Base-by-base conservation (phyloP, 179 eudicot genomes). In the Spergularia azorica region DNA sequence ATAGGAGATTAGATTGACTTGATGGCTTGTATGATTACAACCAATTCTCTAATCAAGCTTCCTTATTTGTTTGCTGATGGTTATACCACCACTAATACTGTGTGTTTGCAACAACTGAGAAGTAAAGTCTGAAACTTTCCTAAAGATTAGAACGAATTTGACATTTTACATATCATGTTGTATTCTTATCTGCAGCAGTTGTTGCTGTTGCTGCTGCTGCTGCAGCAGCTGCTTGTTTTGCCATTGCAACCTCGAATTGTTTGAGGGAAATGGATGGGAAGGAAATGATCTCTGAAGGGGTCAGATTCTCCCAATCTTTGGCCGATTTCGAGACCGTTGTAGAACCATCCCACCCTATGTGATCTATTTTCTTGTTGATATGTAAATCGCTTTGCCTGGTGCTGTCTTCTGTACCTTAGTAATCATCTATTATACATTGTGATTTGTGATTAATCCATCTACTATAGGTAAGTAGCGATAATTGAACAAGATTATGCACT, bases 161-260 rank as follows among this genome's bases (percentile, higher is more conserved):
- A 64, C 3, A 9, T 26, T 4, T 26, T 26, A 7, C 6, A 52
- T n/a, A 67, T 73, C 21, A 79, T 43, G 43, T 55, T 43, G 43
- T 55, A 21, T 21, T 21, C 21, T 21, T 21, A 21, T 21, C 0
- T 72, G 9, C 67, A 54, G 21, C 20, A 71, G 74, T 32, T 32
- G 36, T 32, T 32, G 36, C 36, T 72, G 9, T 61, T 43, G 21
- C 20, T 64, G 21, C 20, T 64, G 74, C 18, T 59, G 70, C 15
- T 51, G 68, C 63, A 7, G 75, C 77, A 1, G 67, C 57, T 39
- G 90, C 84, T 82, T 92, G 98, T 51, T 89, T 81, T 46, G 90
- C 86, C 95, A 93, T 90, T 21, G 95, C 97, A 17, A 84, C 80
- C 77, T 95, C 97, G 38, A 92, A 91, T 56, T 95, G 97, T 77